Conservation (phyloP, 768 basidiomycete genomes). For the Mycena albidolilacea region DNA sequence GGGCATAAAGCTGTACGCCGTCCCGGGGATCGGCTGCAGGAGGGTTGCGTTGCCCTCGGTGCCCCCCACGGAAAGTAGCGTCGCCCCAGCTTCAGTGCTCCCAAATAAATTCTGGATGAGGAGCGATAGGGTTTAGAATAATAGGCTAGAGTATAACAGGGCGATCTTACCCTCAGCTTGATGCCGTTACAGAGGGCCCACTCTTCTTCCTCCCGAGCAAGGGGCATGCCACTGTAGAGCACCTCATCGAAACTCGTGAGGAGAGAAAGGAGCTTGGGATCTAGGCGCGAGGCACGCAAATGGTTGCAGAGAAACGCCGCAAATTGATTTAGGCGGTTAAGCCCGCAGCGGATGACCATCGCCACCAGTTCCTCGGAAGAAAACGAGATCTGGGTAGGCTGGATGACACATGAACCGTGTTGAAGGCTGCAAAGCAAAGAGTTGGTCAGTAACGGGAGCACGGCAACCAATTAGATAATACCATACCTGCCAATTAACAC, state of each 20-base stretch:
- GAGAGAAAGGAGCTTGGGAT: slow-evolving; percentile 62
- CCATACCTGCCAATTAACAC: slow-evolving; percentile 34
- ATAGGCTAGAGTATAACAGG: slow-evolving; percentile 31
- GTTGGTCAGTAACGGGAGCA: slow-evolving; percentile 51
- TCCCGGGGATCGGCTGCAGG: slow-evolving; percentile 60
- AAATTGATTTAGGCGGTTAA: slow-evolving; percentile 73
- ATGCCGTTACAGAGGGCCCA: slow-evolving; percentile 64
- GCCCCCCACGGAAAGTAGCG: slow-evolving; percentile 61
- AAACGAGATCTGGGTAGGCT: slow-evolving; percentile 69
- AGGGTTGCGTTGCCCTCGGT: slow-evolving; percentile 52
- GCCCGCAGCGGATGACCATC: slow-evolving; percentile 66
- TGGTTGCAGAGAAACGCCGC: slow-evolving; percentile 67
- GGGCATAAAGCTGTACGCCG: slow-evolving; percentile 64
- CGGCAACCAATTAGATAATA: slow-evolving; percentile 36
- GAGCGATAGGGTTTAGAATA: slow-evolving; percentile 33
- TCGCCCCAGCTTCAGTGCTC: slow-evolving; percentile 70
- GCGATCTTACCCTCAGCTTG: slow-evolving; percentile 57
- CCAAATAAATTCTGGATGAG: slow-evolving; percentile 67
- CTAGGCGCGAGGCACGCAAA: slow-evolving; percentile 59
- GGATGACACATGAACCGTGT: slow-evolving; percentile 71
- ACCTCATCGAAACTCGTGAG: slow-evolving; percentile 64
- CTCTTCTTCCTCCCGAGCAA: slow-evolving; percentile 66
- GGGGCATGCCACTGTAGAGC: slow-evolving; percentile 66
- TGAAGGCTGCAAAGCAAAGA: slow-evolving; percentile 61
- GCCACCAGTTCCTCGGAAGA: slow-evolving; percentile 66